phyloP scores from a whole-genome alignment of 1,284 basidiomycete species.

The Fomitopsis pinicola region DNA sequence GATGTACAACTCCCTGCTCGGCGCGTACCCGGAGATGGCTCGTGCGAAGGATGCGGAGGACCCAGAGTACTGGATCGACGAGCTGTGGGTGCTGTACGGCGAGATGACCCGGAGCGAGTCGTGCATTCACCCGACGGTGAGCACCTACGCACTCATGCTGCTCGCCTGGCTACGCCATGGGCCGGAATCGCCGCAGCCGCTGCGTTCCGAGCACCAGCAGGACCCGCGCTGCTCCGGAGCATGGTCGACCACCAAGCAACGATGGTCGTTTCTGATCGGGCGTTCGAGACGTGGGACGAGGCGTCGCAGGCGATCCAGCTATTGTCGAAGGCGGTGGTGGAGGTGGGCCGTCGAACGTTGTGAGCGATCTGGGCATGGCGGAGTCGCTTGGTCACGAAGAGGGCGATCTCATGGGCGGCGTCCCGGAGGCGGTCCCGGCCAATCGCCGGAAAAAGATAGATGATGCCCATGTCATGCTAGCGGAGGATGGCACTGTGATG shows the following conservation, averaged over 20 bases:
- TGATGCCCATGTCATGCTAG: constrained; percentile 13
- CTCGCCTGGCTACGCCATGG: constrained; percentile 46
- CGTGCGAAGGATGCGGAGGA: constrained; percentile 37
- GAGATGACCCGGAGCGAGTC: constrained; percentile 49
- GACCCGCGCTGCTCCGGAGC: constrained; percentile 41
- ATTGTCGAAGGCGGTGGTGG: constrained; percentile 57
- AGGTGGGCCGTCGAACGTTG: constrained; percentile 43
- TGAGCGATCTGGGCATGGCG: constrained; percentile 53
- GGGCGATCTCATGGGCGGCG: constrained; percentile 41
- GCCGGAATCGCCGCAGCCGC: constrained; percentile 27
- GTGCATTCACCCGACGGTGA: constrained; percentile 44
- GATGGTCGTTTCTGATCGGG: constrained; percentile 52
- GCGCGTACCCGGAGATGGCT: constrained; percentile 61
- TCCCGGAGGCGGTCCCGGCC: constrained; percentile 60
- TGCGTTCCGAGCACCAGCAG: not conserved
- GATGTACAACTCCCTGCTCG: constrained; percentile 53
- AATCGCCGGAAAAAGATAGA: constrained; percentile 16
- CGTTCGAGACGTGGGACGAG: constrained; percentile 48
- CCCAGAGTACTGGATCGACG: constrained; percentile 50
- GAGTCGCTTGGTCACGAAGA: constrained; percentile 39
- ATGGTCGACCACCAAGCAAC: constrained; percentile 48
- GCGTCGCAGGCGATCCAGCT: constrained; percentile 50
- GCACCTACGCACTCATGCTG: constrained; percentile 68
- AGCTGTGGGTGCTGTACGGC: constrained; percentile 54
- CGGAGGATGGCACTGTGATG: constrained; percentile 16